Evolutionary conservation across 129 eudicot species (phyloP).

Genomic region (Tagetes erecta): DNA sequence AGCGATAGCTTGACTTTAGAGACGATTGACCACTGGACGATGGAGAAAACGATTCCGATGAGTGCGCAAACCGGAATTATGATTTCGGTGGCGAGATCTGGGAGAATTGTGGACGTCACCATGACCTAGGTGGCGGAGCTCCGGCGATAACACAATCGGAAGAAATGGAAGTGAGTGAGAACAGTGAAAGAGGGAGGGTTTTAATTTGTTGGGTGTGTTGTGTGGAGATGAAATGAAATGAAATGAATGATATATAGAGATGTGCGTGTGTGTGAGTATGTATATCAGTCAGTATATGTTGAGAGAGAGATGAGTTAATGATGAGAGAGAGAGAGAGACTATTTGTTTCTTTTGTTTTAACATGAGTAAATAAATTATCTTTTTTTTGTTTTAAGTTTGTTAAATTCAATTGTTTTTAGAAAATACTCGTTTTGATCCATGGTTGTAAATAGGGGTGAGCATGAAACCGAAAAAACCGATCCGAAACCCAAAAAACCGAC

Average conservation of each 20-base stretch:
- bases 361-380: too few species aligned
- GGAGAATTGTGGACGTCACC: constrained; percentile 40
- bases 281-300: neutral
- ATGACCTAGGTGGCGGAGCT: constrained; percentile 27
- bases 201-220: neutral
- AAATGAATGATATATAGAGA: constrained; percentile 19
- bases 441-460: too few species aligned
- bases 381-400: too few species aligned
- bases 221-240: constrained; percentile 20
- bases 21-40: constrained; percentile 62
- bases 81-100: constrained; percentile 60
- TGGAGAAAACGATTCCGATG: constrained; percentile 61
- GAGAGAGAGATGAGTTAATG: constrained; percentile 5
- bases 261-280: neutral
- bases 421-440: too few species aligned
- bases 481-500: too few species aligned
- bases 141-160: neutral
- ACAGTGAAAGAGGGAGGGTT: constrained; percentile 15
- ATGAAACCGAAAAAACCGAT: too few species aligned
- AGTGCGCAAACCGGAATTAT: constrained; percentile 64
- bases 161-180: neutral
- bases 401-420: too few species aligned
- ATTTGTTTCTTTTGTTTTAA: constrained; percentile 9
- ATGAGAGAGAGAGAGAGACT: neutral
- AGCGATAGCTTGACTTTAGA: constrained; percentile 47